Evolutionary conservation across 495 filamentous ascomycete species (phyloP).

Genomic region (Penicillium alfredii): DNA sequence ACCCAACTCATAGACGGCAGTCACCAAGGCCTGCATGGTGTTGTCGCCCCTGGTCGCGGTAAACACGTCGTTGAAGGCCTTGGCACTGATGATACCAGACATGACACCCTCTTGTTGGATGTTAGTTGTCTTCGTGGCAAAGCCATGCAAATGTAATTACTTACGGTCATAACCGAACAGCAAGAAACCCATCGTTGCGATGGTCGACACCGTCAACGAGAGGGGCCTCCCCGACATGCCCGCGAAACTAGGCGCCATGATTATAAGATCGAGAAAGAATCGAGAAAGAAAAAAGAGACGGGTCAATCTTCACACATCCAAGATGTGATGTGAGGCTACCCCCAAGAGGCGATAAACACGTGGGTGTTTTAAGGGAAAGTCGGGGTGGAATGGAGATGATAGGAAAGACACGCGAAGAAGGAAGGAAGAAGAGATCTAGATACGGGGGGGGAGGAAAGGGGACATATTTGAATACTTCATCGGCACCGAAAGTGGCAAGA

Average conservation of each 20-base stretch:
- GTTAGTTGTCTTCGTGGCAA: too few species aligned
- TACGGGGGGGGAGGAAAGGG: slow-evolving; percentile 13
- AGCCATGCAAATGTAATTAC: too few species aligned
- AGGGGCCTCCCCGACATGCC: slow-evolving; percentile 61
- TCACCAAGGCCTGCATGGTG: slow-evolving; percentile 74
- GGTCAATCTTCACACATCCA: too few species aligned
- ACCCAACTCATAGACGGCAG: slow-evolving; percentile 76
- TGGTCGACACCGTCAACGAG: slow-evolving; percentile 55
- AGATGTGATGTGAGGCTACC: too few species aligned
- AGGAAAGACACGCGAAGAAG: slow-evolving; percentile 12
- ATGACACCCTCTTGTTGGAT: slow-evolving; percentile 69
- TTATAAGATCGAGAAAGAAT: slow-evolving; percentile 8
- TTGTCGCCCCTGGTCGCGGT: slow-evolving; percentile 57
- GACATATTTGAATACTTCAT: slow-evolving; percentile 22
- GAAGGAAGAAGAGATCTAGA: slow-evolving; percentile 7
- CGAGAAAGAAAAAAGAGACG: too few species aligned
- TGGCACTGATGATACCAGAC: slow-evolving; percentile 73
- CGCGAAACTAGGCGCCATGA: slow-evolving; percentile 44
- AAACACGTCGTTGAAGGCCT: slow-evolving; percentile 65
- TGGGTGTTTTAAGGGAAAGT: slow-evolving; percentile 7
- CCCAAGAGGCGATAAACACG: slow-evolving; percentile 7
- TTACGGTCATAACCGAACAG: slow-evolving; percentile 62
- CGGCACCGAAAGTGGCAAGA: slow-evolving; percentile 20
- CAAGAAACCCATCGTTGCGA: slow-evolving; percentile 68
- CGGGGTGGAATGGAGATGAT: slow-evolving; percentile 1